Base-by-base conservation (phyloP, 2,329 filamentous ascomycete genomes). In the Chrysosphaeria jannelii region DNA sequence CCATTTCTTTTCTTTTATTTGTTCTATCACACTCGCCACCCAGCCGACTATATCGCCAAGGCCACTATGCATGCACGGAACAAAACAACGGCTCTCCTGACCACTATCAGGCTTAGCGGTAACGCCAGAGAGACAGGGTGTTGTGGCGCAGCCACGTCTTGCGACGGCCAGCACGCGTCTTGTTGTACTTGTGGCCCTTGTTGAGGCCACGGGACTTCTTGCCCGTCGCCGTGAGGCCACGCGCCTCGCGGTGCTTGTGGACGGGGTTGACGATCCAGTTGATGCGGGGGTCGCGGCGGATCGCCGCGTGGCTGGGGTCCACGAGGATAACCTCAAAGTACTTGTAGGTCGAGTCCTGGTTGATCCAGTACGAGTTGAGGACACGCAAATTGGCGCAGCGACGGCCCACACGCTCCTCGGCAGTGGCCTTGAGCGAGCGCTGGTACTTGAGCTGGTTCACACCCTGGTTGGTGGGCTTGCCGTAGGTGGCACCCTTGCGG, bases 401-500 rank as follows among this genome's bases (percentile, higher is more conserved):
- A 53, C 79, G 79, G 46, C 88, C 85, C 48, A 97, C 81, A 72
- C 85, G 85, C 71, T 97, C 85, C 65, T 97, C 88, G 43, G 88
- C 88, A 42, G 85, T 97, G 43, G 81, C 64, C 53, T 71, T 72
- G 50, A 93, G 79, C 39, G 85, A 93, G 51, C 81, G 76, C 69
- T 97, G 88, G 72, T 93, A 97, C 68, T 97, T 97, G 51, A 97
- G 78, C 66, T 97, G 85, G 70, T 97, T 97, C 43, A 97, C 64
- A 76, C 85, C 85, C 67, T 91, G 79, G 75, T 93, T 97, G 69
- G 85, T 97, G 50, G 85, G 85, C 66, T 97, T 97, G 67, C 85
- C 85, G 53, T 85, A 97, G 41, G 85, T 97, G 53, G 85, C 85
- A 69, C 85, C 85, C 78, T 89, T 90, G 45, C 71, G 65, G 33